Evolutionary conservation across 179 eudicot genomes (phyloP).

Genomic region (Sideroxylon spinosum): DNA sequence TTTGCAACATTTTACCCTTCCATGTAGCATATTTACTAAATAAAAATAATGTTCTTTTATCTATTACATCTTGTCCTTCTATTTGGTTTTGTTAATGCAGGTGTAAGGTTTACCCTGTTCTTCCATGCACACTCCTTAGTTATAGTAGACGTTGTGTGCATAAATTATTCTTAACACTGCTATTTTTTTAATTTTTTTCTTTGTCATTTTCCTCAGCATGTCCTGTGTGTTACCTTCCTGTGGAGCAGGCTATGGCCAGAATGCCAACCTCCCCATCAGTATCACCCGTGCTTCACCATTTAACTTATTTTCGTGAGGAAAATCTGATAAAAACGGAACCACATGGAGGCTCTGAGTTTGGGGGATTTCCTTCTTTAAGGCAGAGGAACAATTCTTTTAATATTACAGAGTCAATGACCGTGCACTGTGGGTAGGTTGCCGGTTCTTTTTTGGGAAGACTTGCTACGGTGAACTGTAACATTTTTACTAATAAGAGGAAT

Average conservation of each 20-base stretch:
- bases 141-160: background rate
- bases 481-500: background rate
- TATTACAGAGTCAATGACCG: constrained; percentile 76
- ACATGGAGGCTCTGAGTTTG: constrained; percentile 81
- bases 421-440: constrained; percentile 79
- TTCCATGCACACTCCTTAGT: background rate
- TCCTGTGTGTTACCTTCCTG: constrained; percentile 83
- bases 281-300: constrained; percentile 66
- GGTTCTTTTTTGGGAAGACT: background rate
- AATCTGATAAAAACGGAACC: constrained; percentile 49
- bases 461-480: background rate
- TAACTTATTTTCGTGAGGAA: constrained; percentile 63
- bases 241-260: constrained; percentile 67
- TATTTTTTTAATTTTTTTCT: constrained; percentile 18
- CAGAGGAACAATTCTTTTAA: constrained; percentile 71
- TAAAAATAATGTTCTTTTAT: background rate
- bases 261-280: constrained; percentile 69
- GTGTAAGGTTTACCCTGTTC: background rate
- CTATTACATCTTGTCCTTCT: background rate
- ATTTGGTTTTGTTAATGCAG: background rate
- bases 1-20: background rate
- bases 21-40: background rate
- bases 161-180: background rate
- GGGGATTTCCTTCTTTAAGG: constrained; percentile 79
- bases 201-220: constrained; percentile 56